Conservation (phyloP, 2,329 filamentous ascomycete genomes). For the Calonectria leucothoes region DNA sequence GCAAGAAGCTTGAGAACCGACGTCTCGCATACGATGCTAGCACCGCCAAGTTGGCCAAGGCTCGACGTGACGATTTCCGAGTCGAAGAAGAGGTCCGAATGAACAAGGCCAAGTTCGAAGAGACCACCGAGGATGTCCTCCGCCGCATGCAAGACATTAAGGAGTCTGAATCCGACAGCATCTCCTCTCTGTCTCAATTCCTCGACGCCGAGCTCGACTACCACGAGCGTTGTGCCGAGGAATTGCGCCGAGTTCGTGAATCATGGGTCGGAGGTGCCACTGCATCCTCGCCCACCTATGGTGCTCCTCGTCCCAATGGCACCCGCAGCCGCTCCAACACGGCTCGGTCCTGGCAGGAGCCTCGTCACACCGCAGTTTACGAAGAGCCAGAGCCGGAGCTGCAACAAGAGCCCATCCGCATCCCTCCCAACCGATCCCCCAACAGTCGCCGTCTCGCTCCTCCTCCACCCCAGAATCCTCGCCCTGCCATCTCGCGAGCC, state of each 20-base stretch:
- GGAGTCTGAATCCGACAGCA: constrained; percentile 86
- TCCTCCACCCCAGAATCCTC: constrained; percentile 48
- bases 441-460: constrained; percentile 47
- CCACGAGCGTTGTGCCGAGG: constrained; percentile 90
- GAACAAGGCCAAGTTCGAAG: constrained; percentile 96
- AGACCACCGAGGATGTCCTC: constrained; percentile 90
- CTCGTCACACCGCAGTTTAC: constrained; percentile 46
- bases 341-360: constrained; percentile 57
- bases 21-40: constrained; percentile 92
- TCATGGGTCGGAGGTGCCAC: constrained; percentile 52
- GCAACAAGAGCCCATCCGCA: constrained; percentile 50
- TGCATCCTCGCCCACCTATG: constrained; percentile 35
- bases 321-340: constrained; percentile 61
- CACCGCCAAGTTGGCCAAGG: constrained; percentile 90
- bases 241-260: constrained; percentile 70
- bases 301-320: constrained; percentile 22
- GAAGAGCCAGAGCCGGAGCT: constrained; percentile 47
- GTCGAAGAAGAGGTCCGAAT: constrained; percentile 91
- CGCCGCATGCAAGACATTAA: constrained; percentile 97
- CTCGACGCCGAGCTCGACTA: constrained; percentile 91
- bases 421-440: constrained; percentile 56
- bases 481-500: constrained; percentile 51
- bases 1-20: constrained; percentile 93
- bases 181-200: constrained; percentile 83
- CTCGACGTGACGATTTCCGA: constrained; percentile 92